Conservation (phyloP, 768 basidiomycete species). For the Pleurotus tuoliensis region DNA sequence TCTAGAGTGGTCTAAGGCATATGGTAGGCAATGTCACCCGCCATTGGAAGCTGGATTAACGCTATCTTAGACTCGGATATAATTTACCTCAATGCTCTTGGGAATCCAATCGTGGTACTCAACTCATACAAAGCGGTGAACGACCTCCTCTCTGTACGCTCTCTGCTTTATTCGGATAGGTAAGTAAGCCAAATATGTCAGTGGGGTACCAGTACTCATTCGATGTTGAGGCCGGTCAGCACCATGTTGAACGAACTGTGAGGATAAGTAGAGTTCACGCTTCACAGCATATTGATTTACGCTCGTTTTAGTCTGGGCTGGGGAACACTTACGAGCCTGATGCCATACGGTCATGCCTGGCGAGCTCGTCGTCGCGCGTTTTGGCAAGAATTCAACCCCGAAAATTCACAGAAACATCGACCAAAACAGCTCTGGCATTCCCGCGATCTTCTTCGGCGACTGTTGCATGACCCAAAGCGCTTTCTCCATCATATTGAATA, state of each 20-base stretch:
- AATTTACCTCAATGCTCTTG: conserved; percentile 24
- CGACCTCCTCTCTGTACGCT: conserved; percentile 38
- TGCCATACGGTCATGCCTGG: conserved; percentile 41
- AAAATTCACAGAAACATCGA: conserved; percentile 25
- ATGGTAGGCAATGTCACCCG: conserved; percentile 8
- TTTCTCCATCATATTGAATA: conserved; percentile 31
- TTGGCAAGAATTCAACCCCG: conserved; percentile 34
- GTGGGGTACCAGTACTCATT: background rate
- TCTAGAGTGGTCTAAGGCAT: conserved; percentile 16
- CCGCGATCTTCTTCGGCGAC: conserved; percentile 26
- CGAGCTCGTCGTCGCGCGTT: conserved; percentile 37
- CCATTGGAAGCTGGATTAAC: background rate
- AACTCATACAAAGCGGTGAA: conserved; percentile 29
- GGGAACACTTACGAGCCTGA: conserved; percentile 32
- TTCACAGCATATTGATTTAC: background rate
- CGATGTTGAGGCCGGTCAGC: conserved; percentile 19
- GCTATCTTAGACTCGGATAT: conserved; percentile 24
- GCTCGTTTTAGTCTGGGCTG: conserved; percentile 32
- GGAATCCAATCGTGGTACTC: conserved; percentile 30
- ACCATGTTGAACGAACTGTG: conserved; percentile 24
- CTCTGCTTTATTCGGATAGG: conserved; percentile 39
- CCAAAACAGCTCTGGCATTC: conserved; percentile 24
- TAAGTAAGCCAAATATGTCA: background rate
- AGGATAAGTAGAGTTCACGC: background rate
- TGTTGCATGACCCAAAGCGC: conserved; percentile 32